Base-by-base conservation (phyloP, 2,329 filamentous ascomycete species). In the Seiridium cupressi region DNA sequence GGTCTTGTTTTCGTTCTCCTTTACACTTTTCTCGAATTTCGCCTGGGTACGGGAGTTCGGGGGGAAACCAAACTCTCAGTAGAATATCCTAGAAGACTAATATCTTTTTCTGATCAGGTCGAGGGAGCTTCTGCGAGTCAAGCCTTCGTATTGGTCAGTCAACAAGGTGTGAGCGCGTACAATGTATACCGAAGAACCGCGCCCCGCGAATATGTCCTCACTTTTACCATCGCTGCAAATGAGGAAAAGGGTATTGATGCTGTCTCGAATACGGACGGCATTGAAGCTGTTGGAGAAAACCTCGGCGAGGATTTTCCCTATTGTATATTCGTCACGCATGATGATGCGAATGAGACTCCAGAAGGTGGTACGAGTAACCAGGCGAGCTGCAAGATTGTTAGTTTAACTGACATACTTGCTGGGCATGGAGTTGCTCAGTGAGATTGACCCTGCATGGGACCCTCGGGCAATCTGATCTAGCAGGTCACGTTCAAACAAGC, bases 231-330 rank as follows among this genome's bases (percentile, higher is more conserved):
- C 26, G 70, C 75, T 0, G 72, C 73, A 3, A 79, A 80, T 2
- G 2, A 53, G 3, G 63, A 69, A 0, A 71, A 77, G 42, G 69
- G 73, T 3, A 71, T 84, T 31, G 82, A 84, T 55, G 74, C 73
- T 4, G 82, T 84, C 4, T 80, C 77, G 11, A 84, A 84, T 62
- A 84, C 82, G 0, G 82, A 84, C 58, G 81, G 82, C 0, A 70
- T 84, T 35, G 62, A 80, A 0, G 81, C 78, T 0, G 78, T 84
- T 3, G 78, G 80, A 0, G 73, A 72, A 0, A 70, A 65, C 0
- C 68, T 84, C 44, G 79, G 79, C 36, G 65, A 63, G 18, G 71
- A 73, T 31, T 81, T 79, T 56, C 76, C 76, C 0, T 65, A 69
- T 6, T 81, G 82, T 0, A 51, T 84, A 32, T 64, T 84, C 2